Conservation (phyloP, 306 rosid genomes). For the Cucurbita moschata region DNA sequence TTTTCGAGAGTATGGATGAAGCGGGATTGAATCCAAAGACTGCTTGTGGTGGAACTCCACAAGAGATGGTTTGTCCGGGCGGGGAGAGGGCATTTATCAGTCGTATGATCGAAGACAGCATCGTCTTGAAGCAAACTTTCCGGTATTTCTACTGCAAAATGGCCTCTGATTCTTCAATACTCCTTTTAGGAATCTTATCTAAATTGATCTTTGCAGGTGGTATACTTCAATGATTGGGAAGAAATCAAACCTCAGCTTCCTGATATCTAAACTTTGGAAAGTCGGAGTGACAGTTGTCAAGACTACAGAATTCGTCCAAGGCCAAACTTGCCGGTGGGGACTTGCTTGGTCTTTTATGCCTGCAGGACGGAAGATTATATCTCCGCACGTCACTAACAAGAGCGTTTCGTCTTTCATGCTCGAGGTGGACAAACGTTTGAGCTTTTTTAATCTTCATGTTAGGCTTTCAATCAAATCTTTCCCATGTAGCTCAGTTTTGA, state of each 20-base stretch:
- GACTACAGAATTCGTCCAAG: constrained; percentile 90
- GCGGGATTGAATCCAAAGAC: constrained; percentile 85
- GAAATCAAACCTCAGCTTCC: constrained; percentile 43
- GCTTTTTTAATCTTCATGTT: neutral
- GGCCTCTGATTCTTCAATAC: neutral
- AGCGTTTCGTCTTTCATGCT: constrained; percentile 54
- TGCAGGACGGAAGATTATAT: constrained; percentile 27
- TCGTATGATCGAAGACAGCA: constrained; percentile 68
- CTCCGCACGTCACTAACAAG: constrained; percentile 35
- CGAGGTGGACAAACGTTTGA: constrained; percentile 14
- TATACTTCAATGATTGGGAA: constrained; percentile 75
- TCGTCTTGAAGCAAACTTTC: constrained; percentile 35
- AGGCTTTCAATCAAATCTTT: neutral
- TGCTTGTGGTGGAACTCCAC: constrained; percentile 64
- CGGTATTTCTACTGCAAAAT: constrained; percentile 24
- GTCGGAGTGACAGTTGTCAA: constrained; percentile 68
- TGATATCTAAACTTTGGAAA: constrained; percentile 54
- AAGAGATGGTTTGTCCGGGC: constrained; percentile 81
- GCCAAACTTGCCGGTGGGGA: constrained; percentile 76
- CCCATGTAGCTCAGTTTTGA: neutral
- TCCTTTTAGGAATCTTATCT: neutral
- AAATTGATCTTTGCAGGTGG: constrained; percentile 37
- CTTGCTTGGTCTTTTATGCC: constrained; percentile 89
- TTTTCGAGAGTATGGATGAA: constrained; percentile 73
- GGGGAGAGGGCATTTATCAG: constrained; percentile 76